Evolutionary conservation across 345 rosid species (phyloP), one percentile per base, ranked within the genome.

Genomic region (Lepidium didymum): DNA sequence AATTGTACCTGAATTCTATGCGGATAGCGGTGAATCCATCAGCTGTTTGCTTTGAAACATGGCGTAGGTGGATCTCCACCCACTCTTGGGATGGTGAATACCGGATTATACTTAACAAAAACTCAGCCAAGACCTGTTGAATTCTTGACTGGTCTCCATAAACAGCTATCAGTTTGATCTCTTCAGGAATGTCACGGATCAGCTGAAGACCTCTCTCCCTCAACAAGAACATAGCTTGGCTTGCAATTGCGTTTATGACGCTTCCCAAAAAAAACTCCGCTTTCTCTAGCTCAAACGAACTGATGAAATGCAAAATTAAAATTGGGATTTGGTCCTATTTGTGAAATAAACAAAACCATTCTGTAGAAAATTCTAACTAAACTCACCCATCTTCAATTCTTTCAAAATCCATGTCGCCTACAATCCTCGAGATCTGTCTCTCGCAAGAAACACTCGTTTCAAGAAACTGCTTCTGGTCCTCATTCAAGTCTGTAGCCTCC

Each of bases 371-470:
- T 47, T 43, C 18, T 34, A 54, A 72, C 47, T 54, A 45, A 16
- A 23, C 91, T 77, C 66, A 91, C 97, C 99, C 96, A 47, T 85
- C 86, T 74, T 94, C 96, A 50, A 94, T 88, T 67, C 66, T 80
- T 75, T 85, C 94, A 40, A 94, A 79, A 81, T 94, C 85, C 68
- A 85, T 83, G 64, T 91, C 97, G 54, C 64, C 77, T 56, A 88
- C 73, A 21, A 94, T 81, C 82, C 81, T 87, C 38, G 77, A 65
- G 77, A 94, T 87, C 81, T 94, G 99, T 79, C 79, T 88, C 82
- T 94, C 97, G 72, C 99, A 94, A 73, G 99, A 89, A 66, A 87
- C 81, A 74, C 90, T 94, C 4, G 97, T 88, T 74, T 94, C 96
- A 67, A 88, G 84, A 75, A 90, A 82, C 83, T 94, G 95, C 76